phyloP scores from a whole-genome alignment of 768 basidiomycete genomes.

The Crassisporium funariophilum region DNA sequence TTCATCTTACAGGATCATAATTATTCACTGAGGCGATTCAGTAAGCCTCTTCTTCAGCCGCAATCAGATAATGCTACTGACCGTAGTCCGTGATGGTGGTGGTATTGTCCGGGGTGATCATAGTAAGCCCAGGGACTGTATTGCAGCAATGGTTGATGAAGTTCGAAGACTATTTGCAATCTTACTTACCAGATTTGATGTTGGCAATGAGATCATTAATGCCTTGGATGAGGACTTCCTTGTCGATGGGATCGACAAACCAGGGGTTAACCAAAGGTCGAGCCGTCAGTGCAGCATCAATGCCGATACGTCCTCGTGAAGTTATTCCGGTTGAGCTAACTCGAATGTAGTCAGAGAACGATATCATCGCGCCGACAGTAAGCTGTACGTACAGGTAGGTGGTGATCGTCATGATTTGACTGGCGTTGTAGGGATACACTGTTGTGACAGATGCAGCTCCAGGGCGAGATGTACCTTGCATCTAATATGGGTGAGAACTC shows the following conservation, averaged over 20 bases:
- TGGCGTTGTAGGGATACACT: constrained; percentile 51
- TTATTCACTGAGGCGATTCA: constrained; percentile 34
- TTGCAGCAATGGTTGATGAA: constrained; percentile 1
- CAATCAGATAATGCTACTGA: constrained; percentile 19
- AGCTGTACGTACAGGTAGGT: constrained; percentile 56
- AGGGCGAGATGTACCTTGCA: constrained; percentile 66
- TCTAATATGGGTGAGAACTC: constrained; percentile 26
- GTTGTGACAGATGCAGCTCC: constrained; percentile 57
- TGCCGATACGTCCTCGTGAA: constrained; percentile 64
- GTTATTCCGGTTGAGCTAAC: constrained; percentile 58
- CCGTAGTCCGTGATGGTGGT: constrained; percentile 57
- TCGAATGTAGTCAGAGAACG: constrained; percentile 3
- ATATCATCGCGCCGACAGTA: no score
- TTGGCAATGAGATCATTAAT: constrained; percentile 49
- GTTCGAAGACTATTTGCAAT: not conserved
- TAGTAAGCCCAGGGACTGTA: constrained; percentile 48
- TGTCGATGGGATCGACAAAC: constrained; percentile 61
- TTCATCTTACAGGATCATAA: constrained; percentile 31
- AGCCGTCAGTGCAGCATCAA: constrained; percentile 52
- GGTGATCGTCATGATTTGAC: constrained; percentile 64
- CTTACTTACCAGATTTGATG: constrained; percentile 41
- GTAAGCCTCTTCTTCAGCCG: not conserved
- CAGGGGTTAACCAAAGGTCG: constrained; percentile 54
- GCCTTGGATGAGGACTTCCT: constrained; percentile 48
- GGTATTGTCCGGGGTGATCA: constrained; percentile 63